These are phyloP conservation scores for Vigna reflexopilosa DNA, from an alignment of 306 rosid genomes.

Conservation along the genomic window DNA sequence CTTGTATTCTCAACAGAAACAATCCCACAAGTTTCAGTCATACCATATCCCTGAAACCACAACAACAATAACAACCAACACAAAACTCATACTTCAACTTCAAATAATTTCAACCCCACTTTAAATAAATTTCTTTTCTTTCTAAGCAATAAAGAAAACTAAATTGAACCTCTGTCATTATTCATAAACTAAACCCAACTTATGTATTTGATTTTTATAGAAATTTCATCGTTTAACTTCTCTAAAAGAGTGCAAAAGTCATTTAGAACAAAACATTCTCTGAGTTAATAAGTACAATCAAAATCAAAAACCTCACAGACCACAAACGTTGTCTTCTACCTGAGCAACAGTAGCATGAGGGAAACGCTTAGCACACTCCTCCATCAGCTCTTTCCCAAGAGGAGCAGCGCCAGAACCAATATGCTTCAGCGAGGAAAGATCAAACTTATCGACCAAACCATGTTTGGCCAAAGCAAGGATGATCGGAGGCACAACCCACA, in stretches of 20 bases:
- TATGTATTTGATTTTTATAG: not conserved
- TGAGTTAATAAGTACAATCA: not conserved
- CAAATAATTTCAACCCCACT: not conserved
- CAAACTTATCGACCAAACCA: constrained; percentile 63
- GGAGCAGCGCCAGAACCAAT: constrained; percentile 96
- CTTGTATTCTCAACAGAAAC: constrained; percentile 59
- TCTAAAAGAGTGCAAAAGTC: not conserved
- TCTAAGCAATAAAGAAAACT: not conserved
- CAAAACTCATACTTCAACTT: not conserved
- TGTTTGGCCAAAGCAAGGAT: constrained; percentile 78
- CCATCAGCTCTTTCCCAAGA: constrained; percentile 86
- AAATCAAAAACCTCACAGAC: not conserved
- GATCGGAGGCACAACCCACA: constrained; percentile 93
- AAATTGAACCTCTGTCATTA: not conserved
- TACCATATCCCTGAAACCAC: constrained; percentile 81
- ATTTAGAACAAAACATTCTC: no score
- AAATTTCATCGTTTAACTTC: not conserved
- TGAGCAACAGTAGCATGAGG: constrained; percentile 64
- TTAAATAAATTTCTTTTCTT: not conserved
- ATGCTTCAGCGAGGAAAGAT: constrained; percentile 69
- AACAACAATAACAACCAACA: constrained; percentile 5
- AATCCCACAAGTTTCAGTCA: constrained; percentile 93
- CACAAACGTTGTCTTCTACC: constrained; percentile 49
- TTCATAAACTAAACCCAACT: not conserved
- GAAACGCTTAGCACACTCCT: constrained; percentile 65